Evolutionary conservation across 2,329 filamentous ascomycete species (phyloP), one percentile per base, ranked within the genome.

Genomic region (Trichophyton rubrum): DNA sequence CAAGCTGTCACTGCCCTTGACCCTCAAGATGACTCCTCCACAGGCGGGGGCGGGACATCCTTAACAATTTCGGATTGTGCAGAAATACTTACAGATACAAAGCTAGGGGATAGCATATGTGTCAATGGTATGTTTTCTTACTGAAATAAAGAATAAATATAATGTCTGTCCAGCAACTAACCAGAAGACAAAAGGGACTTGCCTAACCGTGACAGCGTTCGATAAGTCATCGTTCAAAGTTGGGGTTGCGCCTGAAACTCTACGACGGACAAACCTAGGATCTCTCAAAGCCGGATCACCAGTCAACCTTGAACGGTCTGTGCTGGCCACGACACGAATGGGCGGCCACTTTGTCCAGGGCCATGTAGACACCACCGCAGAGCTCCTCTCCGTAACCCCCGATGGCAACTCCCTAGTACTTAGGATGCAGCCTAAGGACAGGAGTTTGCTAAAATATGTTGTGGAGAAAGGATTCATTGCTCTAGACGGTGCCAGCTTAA

Each of bases 261-360:
- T 99, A 60, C 90, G 93, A 62, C 85, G 95, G 61, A 99, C 95
- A 62, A 95, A 97, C 76, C 84, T 99, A n/a, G 92, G 91, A 64
- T 78, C 78, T 20, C 80, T 99, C 59, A 74, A 77, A 56, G 72
- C 83, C 63, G 79, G 79, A 47, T 87, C 85, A 63, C 79, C 78
- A 22, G 91, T 97, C 66, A 99, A 99, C 74, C 86, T 99, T 59
- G 93, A 99, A 79, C 86, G 93, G 15, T 92, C 93, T 2, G 91
- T 99, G 59, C 87, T 88, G 17, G 90, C 90, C 3, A 84, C 88
- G 68, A 96, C 92, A 53, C 89, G 93, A 60, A 97, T 99, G 90
- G 93, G 95, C 55, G 93, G 93, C 0, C 93, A 99, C 77, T 96
- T 97, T 69, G 92, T 97, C 35, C 95, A 99, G 76, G 93, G 93